Percentiles rank a stretch among this genome's conserved stretches.
These are phyloP conservation scores for Neolentinus lepideus DNA, from an alignment of 1,284 basidiomycete genomes.

Conservation along the genomic window DNA sequence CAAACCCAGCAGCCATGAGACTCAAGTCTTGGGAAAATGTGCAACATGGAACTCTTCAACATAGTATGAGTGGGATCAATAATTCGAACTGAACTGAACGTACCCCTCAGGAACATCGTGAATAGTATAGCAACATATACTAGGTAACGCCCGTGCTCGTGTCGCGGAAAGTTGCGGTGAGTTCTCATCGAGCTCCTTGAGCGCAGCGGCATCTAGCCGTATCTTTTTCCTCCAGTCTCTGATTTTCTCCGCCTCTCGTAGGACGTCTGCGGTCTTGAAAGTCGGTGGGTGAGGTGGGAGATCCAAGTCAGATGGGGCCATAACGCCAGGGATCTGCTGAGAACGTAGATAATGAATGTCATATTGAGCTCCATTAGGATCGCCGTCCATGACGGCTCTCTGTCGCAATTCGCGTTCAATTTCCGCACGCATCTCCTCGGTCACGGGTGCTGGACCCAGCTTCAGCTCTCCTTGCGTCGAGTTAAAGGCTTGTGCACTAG, in stretches of 20 bases:
- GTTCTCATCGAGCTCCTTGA: constrained; percentile 44
- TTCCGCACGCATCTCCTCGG: constrained; percentile 76
- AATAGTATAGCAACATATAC: constrained; percentile 88
- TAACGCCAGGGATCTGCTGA: constrained; percentile 40
- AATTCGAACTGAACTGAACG: constrained; percentile 19
- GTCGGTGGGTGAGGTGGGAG: constrained; percentile 73
- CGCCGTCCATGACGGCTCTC: constrained; percentile 64
- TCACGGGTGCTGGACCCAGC: constrained; percentile 73
- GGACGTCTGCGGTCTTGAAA: constrained; percentile 86
- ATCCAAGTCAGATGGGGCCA: constrained; percentile 65
- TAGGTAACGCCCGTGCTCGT: constrained; percentile 68
- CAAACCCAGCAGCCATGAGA: constrained; percentile 93
- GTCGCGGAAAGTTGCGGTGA: constrained; percentile 51
- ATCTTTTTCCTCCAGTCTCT: constrained; percentile 90
- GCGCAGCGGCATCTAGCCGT: constrained; percentile 69
- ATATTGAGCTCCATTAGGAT: constrained; percentile 49
- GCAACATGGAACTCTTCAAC: constrained; percentile 72
- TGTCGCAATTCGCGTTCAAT: constrained; percentile 68
- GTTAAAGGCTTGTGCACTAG: constrained; percentile 70
- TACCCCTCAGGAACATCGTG: constrained; percentile 90
- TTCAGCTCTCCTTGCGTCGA: constrained; percentile 69
- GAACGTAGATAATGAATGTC: constrained; percentile 51
- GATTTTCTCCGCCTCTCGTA: constrained; percentile 86
- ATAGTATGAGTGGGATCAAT: constrained; percentile 7
- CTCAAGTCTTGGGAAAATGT: constrained; percentile 90